A percentile compares a stretch with the other conserved stretches of the same genome.
Conservation (phyloP, 2,329 filamentous ascomycete species). For the Aureobasidium namibiae region DNA sequence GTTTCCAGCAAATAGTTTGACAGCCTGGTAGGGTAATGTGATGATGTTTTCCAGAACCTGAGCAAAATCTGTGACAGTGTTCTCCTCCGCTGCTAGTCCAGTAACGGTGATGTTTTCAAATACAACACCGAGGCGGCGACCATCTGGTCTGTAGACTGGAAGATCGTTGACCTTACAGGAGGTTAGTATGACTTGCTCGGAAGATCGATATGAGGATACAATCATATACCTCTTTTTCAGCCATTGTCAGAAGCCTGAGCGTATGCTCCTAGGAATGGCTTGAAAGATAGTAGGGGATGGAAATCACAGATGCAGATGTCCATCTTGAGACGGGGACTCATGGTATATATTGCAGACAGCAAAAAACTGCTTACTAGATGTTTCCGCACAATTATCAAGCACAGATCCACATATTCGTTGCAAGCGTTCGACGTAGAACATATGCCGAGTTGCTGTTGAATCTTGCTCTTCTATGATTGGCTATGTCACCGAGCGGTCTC, state of each 20-base stretch:
- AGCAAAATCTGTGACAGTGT: slow-evolving; percentile 12
- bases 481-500: not conserved
- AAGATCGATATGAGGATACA: too few species aligned
- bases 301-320: not conserved
- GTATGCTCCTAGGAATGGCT: not conserved
- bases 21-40: slow-evolving; percentile 3
- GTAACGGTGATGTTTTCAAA: slow-evolving; percentile 11
- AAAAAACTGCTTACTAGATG: not conserved
- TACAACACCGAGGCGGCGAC: slow-evolving; percentile 11
- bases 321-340: not conserved
- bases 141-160: slow-evolving; percentile 11
- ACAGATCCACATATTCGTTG: not conserved
- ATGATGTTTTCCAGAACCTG: slow-evolving; percentile 10
- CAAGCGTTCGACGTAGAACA: not conserved
- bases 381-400: slow-evolving; percentile 7
- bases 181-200: not conserved
- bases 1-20: slow-evolving; percentile 8
- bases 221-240: slow-evolving; percentile 9
- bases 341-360: not conserved
- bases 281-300: not conserved
- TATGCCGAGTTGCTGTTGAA: not conserved
- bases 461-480: not conserved
- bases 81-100: slow-evolving; percentile 8
- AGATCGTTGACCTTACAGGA: not conserved
- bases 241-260: slow-evolving; percentile 8